Percentiles rank a stretch among this genome's conserved stretches.
phyloP scores from a whole-genome alignment of 1,139 yeast species.

The Debaryomyces psychrophilus region DNA sequence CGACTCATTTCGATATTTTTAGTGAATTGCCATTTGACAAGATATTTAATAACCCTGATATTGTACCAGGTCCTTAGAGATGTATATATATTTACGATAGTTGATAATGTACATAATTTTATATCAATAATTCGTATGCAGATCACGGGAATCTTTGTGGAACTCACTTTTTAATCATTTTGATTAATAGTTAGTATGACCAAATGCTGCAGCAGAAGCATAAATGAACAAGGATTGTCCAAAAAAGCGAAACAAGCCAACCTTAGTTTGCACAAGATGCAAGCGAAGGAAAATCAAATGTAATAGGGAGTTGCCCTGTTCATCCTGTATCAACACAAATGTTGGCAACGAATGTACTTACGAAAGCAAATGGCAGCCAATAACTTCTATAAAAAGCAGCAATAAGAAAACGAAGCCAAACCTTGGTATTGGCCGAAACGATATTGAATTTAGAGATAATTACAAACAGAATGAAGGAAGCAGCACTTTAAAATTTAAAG shows the following conservation, averaged over 20 bases:
- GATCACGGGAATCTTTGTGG: too few species aligned
- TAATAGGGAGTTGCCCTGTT: slow-evolving; percentile 32
- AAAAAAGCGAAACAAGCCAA: slow-evolving; percentile 28
- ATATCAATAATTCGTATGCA: background rate
- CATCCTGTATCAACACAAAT: slow-evolving; percentile 28
- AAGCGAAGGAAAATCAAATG: slow-evolving; percentile 34
- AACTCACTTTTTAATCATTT: too few species aligned
- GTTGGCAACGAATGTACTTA: slow-evolving; percentile 21
- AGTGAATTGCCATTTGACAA: slow-evolving; percentile 29
- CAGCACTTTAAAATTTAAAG: too few species aligned
- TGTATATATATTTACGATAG: background rate
- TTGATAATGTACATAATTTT: background rate
- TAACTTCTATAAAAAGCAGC: background rate
- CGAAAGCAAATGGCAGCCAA: slow-evolving; percentile 19
- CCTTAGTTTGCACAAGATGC: slow-evolving; percentile 33
- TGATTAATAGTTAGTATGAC: too few species aligned
- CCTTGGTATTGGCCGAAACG: too few species aligned
- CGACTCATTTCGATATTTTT: slow-evolving; percentile 27
- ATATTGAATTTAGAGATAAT: background rate
- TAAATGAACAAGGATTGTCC: background rate
- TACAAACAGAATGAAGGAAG: too few species aligned
- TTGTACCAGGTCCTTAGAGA: background rate
- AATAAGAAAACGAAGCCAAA: background rate
- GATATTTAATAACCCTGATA: slow-evolving; percentile 14
- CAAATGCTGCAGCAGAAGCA: too few species aligned